Evolutionary conservation across 495 filamentous ascomycete genomes (phyloP), one percentile per base, ranked within the genome.

Genomic region (Penicillium fimorum): DNA sequence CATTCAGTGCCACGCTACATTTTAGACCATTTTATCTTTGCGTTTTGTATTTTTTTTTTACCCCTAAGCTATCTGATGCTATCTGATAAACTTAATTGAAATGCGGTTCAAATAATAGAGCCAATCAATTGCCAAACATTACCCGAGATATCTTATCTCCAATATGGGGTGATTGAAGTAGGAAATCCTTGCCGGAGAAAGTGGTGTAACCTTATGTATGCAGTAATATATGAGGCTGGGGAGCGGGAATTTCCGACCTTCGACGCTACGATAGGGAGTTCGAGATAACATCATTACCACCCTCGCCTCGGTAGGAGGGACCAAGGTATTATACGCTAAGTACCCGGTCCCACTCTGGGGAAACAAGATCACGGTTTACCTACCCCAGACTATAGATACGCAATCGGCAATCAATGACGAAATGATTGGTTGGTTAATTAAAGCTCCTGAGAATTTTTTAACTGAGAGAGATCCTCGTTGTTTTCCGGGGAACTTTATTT

Each of bases 351-450:
- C 42, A 45, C 42, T 45, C 43, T 22, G 43, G 43, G 43, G 43
- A 45, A 45, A 44, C 42, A 27, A 25, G 24, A 45, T 45, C 29
- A 27, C 24, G 5, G 18, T 25, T 45, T 29, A 45, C 43, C 43
- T 29, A 45, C 43, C 43, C 43, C 43, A 9, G 43, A 45, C 12
- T 45, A 22, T 18, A 27, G 42, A 45, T 45, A 45, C 43, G 43
- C 24, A 22, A 45, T 22, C 43, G 43, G 43, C 43, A 45, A n/a
- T 45, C 11, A 25, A 22, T 22, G 22, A 22, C 22, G 4, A 15
- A 6, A 4, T 27, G 22, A 45, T 29, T 29, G 43, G 43, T 45
- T 8, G 24, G 27, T 25, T 45, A 45, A 45, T 45, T 6, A 2
- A 7, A 10, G n/a, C 6, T 45, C 13, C 22, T 18, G 4, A 9